phyloP scores from a whole-genome alignment of 345 rosid genomes.

The Linum tenue region DNA sequence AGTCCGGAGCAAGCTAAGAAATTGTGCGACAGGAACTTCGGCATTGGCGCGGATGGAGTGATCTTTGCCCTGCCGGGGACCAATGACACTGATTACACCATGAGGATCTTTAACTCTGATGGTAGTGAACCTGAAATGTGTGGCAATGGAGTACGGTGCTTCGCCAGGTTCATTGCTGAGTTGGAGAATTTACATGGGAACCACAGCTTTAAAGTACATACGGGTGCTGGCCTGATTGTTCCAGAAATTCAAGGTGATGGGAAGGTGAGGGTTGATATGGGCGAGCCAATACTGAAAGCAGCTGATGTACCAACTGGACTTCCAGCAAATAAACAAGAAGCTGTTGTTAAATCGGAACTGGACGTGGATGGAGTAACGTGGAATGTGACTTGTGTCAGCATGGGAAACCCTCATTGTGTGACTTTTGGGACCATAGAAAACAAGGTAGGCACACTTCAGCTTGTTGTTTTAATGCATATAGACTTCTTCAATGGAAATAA shows the following conservation, averaged over 20 bases:
- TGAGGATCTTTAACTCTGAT: constrained; percentile 92
- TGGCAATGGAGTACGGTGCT: constrained; percentile 94
- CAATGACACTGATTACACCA: constrained; percentile 71
- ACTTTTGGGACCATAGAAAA: constrained; percentile 57
- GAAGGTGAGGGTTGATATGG: constrained; percentile 95
- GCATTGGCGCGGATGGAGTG: constrained; percentile 96
- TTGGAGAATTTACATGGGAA: constrained; percentile 63
- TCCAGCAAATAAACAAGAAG: constrained; percentile 45
- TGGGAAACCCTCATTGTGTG: constrained; percentile 98
- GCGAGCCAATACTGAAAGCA: constrained; percentile 72
- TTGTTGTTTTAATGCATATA: neutral
- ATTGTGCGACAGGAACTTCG: constrained; percentile 87
- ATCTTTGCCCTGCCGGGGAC: constrained; percentile 86
- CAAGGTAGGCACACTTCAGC: constrained; percentile 34
- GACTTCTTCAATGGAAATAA: neutral
- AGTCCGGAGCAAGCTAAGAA: constrained; percentile 78
- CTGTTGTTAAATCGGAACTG: constrained; percentile 56
- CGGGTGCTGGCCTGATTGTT: constrained; percentile 90
- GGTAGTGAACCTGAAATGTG: constrained; percentile 99
- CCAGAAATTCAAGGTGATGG: constrained; percentile 86
- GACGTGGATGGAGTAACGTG: constrained; percentile 73
- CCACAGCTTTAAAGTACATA: constrained; percentile 68
- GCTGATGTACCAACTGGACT: constrained; percentile 73
- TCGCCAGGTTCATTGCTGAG: constrained; percentile 80
- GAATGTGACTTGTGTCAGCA: constrained; percentile 94